phyloP scores from a whole-genome alignment of 164 flowering plant genomes.

The Tinospora cordifolia region DNA sequence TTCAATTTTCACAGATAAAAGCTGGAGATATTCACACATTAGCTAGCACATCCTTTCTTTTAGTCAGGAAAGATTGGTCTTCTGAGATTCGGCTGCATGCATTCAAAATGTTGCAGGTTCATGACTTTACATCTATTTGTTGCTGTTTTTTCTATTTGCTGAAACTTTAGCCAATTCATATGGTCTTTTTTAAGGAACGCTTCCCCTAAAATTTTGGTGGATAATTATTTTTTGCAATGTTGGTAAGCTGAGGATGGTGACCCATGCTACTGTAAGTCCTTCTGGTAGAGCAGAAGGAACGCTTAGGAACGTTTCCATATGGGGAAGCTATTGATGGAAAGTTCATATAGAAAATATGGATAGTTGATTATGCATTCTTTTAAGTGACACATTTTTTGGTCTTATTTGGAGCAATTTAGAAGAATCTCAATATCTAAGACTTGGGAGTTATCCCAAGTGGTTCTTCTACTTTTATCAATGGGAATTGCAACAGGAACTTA shows the following conservation, averaged over 20 bases:
- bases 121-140: neutral
- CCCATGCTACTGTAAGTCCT: neutral
- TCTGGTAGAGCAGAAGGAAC: neutral
- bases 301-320: neutral
- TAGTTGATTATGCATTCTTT: neutral
- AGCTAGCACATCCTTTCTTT: slow-evolving; percentile 60
- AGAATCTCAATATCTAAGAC: neutral
- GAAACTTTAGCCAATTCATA: neutral
- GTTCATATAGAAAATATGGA: neutral
- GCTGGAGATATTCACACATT: slow-evolving; percentile 70
- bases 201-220: neutral
- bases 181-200: neutral
- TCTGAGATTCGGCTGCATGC: slow-evolving; percentile 90
- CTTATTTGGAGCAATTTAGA: neutral
- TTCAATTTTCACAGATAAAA: slow-evolving; percentile 49
- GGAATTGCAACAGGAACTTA: neutral
- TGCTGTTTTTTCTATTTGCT: neutral
- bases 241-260: neutral
- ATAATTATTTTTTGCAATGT: neutral
- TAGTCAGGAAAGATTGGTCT: slow-evolving; percentile 79
- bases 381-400: neutral
- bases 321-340: neutral
- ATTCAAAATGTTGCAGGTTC: slow-evolving; percentile 88
- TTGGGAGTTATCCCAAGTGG: neutral
- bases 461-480: neutral